Evolutionary conservation across 768 basidiomycete species (phyloP).

Genomic region (Lactifluus piperatus): DNA sequence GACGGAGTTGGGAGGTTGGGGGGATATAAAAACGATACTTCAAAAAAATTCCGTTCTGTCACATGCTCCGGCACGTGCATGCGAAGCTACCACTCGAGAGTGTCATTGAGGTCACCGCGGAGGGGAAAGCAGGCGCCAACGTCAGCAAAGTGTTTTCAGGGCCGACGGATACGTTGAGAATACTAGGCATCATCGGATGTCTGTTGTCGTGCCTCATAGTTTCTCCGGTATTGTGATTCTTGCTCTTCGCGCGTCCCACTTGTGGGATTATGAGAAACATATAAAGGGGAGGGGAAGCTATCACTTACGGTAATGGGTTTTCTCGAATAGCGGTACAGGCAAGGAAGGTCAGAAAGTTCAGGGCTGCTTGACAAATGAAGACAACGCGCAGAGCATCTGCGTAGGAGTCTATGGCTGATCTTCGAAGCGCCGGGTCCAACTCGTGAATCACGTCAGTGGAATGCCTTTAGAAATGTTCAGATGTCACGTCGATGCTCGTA

Average conservation of each 20-base stretch:
- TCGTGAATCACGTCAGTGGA: slow-evolving; percentile 63
- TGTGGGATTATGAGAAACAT: neutral
- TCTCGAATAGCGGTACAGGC: slow-evolving; percentile 71
- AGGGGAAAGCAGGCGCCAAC: too few relatives aligned
- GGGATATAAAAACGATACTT: neutral
- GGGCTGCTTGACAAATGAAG: slow-evolving; percentile 69
- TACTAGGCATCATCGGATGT: slow-evolving; percentile 7
- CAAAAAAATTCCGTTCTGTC: neutral
- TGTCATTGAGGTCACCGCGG: too few relatives aligned
- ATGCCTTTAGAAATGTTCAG: slow-evolving; percentile 37
- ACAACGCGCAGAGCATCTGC: slow-evolving; percentile 71
- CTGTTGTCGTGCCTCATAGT: slow-evolving; percentile 1
- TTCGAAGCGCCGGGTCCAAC: slow-evolving; percentile 44
- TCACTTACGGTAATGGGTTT: slow-evolving; percentile 45
- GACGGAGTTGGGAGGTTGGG: neutral
- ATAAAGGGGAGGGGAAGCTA: neutral
- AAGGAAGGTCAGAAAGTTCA: slow-evolving; percentile 59
- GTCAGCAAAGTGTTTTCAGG: too few relatives aligned
- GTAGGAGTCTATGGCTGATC: slow-evolving; percentile 69
- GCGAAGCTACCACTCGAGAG: too few relatives aligned
- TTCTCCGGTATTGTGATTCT: slow-evolving; percentile 40
- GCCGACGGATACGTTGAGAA: neutral
- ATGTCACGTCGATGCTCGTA: slow-evolving; percentile 2
- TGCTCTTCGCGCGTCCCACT: slow-evolving; percentile 60
- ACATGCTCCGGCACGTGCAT: neutral